Evolutionary conservation across 73 alveolate genomes (phyloP).

Genomic region (Tetrahymena borealis): DNA sequence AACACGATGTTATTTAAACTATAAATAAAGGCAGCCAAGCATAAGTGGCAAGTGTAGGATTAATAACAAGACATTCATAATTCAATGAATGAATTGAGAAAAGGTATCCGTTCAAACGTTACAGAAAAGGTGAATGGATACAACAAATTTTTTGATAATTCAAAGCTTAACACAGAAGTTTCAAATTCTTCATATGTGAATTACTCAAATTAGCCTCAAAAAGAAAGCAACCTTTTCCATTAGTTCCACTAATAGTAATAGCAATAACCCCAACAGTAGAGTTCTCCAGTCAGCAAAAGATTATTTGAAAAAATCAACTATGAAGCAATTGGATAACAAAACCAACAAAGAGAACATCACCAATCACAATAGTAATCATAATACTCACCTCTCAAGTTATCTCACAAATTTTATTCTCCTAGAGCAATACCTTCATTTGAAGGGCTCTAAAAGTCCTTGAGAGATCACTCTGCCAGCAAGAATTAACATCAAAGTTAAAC

Average conservation of each 20-base stretch:
- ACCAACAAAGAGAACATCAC: not conserved
- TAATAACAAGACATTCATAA: not conserved
- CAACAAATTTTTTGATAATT: not conserved
- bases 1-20: not conserved
- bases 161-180: not conserved
- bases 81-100: not conserved
- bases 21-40: not conserved
- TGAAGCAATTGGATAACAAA: not conserved
- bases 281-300: not conserved
- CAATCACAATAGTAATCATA: not conserved
- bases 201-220: not conserved
- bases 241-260: not conserved
- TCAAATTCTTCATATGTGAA: not conserved
- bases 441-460: not conserved
- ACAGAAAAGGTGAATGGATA: not conserved
- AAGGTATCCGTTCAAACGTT: not conserved
- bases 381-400: slow-evolving; percentile 1
- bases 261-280: not conserved
- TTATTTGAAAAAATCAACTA: not conserved
- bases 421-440: not conserved
- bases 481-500: not conserved
- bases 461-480: not conserved
- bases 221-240: not conserved
- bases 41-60: not conserved
- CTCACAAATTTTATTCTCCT: not conserved